Percentiles rank a stretch among this genome's conserved stretches.
phyloP scores from a whole-genome alignment of 2,329 filamentous ascomycete species.

The Claviceps purpurea region DNA sequence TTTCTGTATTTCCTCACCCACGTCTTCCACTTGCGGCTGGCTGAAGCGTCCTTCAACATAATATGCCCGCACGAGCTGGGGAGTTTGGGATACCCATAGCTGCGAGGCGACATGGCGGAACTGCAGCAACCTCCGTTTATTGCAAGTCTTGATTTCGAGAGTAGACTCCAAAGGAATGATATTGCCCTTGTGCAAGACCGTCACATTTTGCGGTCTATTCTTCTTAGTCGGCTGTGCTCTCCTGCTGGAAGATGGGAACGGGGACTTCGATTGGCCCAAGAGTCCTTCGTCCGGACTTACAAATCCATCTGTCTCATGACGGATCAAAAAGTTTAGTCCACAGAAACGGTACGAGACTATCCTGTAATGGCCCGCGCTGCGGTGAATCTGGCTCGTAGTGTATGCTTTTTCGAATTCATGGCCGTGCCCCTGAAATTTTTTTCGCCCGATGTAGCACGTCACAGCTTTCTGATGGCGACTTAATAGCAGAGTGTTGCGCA shows the following conservation, averaged over 20 bases:
- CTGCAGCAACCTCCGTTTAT: slow-evolving; percentile 17
- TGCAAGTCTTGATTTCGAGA: slow-evolving; percentile 32
- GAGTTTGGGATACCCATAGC: slow-evolving; percentile 33
- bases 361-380: slow-evolving; percentile 30
- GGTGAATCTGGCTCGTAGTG: slow-evolving; percentile 20
- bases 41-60: slow-evolving; percentile 23
- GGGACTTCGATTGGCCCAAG: slow-evolving; percentile 10
- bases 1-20: slow-evolving; percentile 14
- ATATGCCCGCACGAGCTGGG: slow-evolving; percentile 31
- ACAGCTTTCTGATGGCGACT: slow-evolving; percentile 20
- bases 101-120: slow-evolving; percentile 24
- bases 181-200: slow-evolving; percentile 18
- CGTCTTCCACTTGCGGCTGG: slow-evolving; percentile 17
- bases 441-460: slow-evolving; percentile 15
- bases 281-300: slow-evolving; percentile 10
- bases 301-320: slow-evolving; percentile 31
- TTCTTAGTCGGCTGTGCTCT: neutral
- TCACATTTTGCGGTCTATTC: slow-evolving; percentile 13
- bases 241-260: slow-evolving; percentile 13
- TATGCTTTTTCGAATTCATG: slow-evolving; percentile 31
- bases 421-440: slow-evolving; percentile 28
- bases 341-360: slow-evolving; percentile 31
- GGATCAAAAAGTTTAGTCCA: slow-evolving; percentile 25
- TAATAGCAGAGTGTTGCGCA: slow-evolving; percentile 24
- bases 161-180: slow-evolving; percentile 20